Evolutionary conservation across 495 filamentous ascomycete genomes (phyloP).

Genomic region (Lasiosphaeris hirsuta): DNA sequence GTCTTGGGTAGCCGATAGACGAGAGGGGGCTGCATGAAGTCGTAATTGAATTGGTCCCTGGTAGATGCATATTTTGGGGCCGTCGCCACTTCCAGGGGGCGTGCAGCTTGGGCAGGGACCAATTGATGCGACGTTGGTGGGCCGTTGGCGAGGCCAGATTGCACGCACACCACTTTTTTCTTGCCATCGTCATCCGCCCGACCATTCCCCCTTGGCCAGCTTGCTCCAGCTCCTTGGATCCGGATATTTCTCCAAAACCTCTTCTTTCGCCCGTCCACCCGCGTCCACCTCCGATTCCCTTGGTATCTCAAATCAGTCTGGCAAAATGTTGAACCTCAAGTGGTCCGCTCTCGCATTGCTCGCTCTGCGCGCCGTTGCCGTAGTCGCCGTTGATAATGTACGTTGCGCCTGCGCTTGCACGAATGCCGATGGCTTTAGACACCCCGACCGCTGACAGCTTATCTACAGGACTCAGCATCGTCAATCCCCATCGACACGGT

Average conservation of each 20-base stretch:
- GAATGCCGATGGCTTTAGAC: neutral
- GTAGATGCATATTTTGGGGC: constrained; percentile 8
- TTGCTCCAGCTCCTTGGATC: constrained; percentile 5
- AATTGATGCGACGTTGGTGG: constrained; percentile 5
- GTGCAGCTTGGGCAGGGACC: constrained; percentile 1
- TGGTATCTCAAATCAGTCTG: constrained; percentile 19
- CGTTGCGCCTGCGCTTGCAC: constrained; percentile 29
- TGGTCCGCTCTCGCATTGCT: constrained; percentile 68
- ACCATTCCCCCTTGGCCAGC: constrained; percentile 1
- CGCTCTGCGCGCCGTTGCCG: constrained; percentile 63
- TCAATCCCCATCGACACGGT: constrained; percentile 45
- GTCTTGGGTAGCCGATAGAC: too few species aligned
- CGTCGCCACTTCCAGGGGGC: neutral
- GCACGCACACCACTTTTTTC: constrained; percentile 10
- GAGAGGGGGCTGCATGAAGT: too few species aligned
- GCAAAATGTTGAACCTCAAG: constrained; percentile 70
- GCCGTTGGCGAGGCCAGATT: constrained; percentile 13
- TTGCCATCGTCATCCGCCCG: constrained; percentile 11
- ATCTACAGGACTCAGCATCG: constrained; percentile 24
- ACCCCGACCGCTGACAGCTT: neutral
- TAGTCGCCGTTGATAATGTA: constrained; percentile 60
- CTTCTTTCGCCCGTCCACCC: constrained; percentile 19
- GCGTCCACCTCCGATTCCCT: constrained; percentile 16
- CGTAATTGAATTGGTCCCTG: neutral
- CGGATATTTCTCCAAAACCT: constrained; percentile 14